phyloP scores from a whole-genome alignment of 1,284 basidiomycete genomes.

The Sporisorium graminicola region DNA sequence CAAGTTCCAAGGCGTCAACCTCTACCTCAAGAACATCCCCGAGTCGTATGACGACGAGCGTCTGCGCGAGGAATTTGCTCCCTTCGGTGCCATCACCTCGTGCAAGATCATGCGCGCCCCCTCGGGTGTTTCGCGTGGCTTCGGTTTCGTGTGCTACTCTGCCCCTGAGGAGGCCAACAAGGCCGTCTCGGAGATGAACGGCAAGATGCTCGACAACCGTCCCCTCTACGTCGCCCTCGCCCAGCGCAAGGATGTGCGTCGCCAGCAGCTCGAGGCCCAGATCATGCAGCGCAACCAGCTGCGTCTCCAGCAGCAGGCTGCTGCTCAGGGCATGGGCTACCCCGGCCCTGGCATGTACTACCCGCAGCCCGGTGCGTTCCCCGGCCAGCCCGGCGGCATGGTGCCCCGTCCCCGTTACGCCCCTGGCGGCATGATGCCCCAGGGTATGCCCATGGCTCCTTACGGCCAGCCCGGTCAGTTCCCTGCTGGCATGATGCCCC shows the following conservation, averaged over 20 bases:
- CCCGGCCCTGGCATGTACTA: slow-evolving; percentile 69
- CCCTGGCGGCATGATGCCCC: slow-evolving; percentile 69
- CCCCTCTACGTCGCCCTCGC: slow-evolving; percentile 98
- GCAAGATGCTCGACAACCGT: slow-evolving; percentile 99
- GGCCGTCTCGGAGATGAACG: slow-evolving; percentile 99
- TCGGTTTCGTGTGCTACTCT: slow-evolving; percentile 99
- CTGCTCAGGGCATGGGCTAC: slow-evolving; percentile 67
- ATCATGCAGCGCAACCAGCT: slow-evolving; percentile 70
- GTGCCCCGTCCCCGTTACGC: slow-evolving; percentile 68
- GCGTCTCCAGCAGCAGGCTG: slow-evolving; percentile 69
- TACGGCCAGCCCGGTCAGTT: slow-evolving; percentile 68
- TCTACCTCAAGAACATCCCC: slow-evolving; percentile 94
- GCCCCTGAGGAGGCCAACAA: slow-evolving; percentile 99
- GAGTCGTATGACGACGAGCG: slow-evolving; percentile 70
- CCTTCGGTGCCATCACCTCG: slow-evolving; percentile 96
- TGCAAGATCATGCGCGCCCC: slow-evolving; percentile 99
- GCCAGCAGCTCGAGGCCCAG: slow-evolving; percentile 98
- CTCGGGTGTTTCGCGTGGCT: slow-evolving; percentile 84
- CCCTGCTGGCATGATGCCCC: slow-evolving; percentile 66
- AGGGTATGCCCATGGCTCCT: slow-evolving; percentile 67
- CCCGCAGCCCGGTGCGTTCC: slow-evolving; percentile 67
- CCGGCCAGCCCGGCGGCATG: slow-evolving; percentile 66
- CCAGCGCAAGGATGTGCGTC: slow-evolving; percentile 96
- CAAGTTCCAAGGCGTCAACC: slow-evolving; percentile 99
- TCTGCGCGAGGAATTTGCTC: slow-evolving; percentile 81